Base-by-base conservation (phyloP, 306 rosid species). In the Adenanthera pavonina region DNA sequence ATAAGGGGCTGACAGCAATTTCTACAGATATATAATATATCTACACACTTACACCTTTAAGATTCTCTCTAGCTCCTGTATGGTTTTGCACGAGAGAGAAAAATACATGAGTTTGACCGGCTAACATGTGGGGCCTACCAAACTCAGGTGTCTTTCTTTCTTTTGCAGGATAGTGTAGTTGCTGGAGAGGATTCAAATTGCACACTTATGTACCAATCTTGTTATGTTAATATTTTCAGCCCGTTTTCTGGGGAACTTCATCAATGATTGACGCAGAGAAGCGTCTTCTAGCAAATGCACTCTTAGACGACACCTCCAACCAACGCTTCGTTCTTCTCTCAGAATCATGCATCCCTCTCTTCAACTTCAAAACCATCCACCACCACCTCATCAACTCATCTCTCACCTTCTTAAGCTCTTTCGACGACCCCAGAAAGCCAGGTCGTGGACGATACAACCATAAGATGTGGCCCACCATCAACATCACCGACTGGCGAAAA, bases 261-360 rank as follows among this genome's bases (percentile, higher is more conserved):
- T 49, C 90, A 36, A 90, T 90, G 90, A 36, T 90, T 5, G 97
- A 88, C n/a, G 97, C 92, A 1, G 94, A 90, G 75, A 86, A 87
- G 53, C 90, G 94, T 0, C 94, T 92, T 33, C 38, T 92, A 56
- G 90, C 90, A 16, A 88, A 84, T 72, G 97, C 94, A 59, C 85
- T 92, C 3, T 73, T 90, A 10, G 94, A 92, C 76, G 94, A 92
- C 76, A 7, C 6, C 8, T 86, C 89, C 25, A 92, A 92, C 52
- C 86, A 87, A 61, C 84, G 92, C 40, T 89, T 92, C 57, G 82
- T 89, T 14, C 81, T 92, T 7, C 88, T 89, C 44, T 90, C 97
- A 6, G 93, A 92, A 48, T 85, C 92, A 0, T 92, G 94, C 92
- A 87, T 92, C 8, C 94, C 92, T 0, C 65, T 92, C 36, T 92